Base-by-base conservation (phyloP, 768 basidiomycete genomes). In the Boletellus emodensis region DNA sequence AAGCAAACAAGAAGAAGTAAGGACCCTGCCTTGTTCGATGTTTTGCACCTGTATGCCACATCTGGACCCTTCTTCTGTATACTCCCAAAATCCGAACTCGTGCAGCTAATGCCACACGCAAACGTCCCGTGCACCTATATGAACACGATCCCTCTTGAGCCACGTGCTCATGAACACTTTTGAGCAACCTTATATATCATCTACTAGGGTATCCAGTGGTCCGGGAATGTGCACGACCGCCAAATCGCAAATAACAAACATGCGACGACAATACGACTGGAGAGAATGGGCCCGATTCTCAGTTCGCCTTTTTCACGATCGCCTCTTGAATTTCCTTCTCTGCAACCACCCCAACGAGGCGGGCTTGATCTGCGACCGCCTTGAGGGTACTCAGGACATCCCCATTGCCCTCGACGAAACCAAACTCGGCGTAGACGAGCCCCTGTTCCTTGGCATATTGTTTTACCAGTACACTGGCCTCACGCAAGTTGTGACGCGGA, bases 1-100 rank as follows among this genome's bases (percentile, higher is more conserved):
- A 93, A 68, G 90, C 87, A 51, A 82, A 79, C 68, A 92, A 93
- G 80, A 91, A 91, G 77, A 91, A 93, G 76, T 90, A 83, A 74
- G 73, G 51, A 50, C 20, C 57, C 53, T 55, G 46, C 20, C 40
- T 48, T 49, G 30, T 48, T 52, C 45, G 46, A 45, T 44, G 44
- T 49, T 47, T 26, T 55, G 60, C 46, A 51, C 30, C 30, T 30
- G 30, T 56, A 59, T 60, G 41, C 68, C 48, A 53, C 52, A 44
- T 55, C 51, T 55, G 41, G 38, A 38, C 45, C 61, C 51, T 37
- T 44, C 53, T 57, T 41, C 33, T 58, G 62, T 69, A 55, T 68
- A 63, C 65, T 66, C 61, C 54, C 62, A 72, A 77, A 75, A 74
- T 54, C 56, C 60, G 61, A 68, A 63, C 52, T 46, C 60, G 52